Percentiles rank a stretch among this genome's conserved stretches.
Conservation (phyloP, 2,329 filamentous ascomycete species). For the Botrytis squamosa region DNA sequence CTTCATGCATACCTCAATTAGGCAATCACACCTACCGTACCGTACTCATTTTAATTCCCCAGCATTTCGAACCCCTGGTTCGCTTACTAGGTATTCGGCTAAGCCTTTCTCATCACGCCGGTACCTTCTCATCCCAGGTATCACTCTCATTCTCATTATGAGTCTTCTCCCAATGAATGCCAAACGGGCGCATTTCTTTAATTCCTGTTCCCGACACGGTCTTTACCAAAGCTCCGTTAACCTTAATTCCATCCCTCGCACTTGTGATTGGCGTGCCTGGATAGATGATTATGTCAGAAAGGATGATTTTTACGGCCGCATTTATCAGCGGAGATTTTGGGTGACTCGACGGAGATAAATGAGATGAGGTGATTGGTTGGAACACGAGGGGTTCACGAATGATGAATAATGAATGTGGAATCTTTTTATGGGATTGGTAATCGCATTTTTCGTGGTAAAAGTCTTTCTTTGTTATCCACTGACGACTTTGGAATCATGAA, state of each 20-base stretch:
- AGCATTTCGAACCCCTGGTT: neutral
- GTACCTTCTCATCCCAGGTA: neutral
- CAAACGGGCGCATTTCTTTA: neutral
- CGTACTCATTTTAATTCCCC: neutral
- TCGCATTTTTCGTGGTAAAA: neutral
- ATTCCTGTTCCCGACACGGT: neutral
- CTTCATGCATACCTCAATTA: neutral
- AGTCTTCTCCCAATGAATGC: neutral
- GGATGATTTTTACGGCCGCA: neutral
- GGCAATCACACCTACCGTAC: neutral
- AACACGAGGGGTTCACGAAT: neutral
- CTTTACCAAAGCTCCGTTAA: slow-evolving; percentile 13
- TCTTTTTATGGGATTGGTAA: neutral
- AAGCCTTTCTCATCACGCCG: neutral
- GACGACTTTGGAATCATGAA: neutral
- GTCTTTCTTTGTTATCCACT: neutral
- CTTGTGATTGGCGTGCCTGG: neutral
- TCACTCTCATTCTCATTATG: neutral
- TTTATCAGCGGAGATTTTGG: slow-evolving; percentile 1
- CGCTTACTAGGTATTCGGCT: neutral
- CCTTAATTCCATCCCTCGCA: neutral
- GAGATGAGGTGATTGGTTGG: neutral
- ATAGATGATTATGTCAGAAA: neutral
- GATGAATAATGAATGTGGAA: neutral
- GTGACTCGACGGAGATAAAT: slow-evolving; percentile 11